These are phyloP conservation scores for Magnolia officinalis DNA, from an alignment of 164 flowering plant genomes.

Conservation along the genomic window DNA sequence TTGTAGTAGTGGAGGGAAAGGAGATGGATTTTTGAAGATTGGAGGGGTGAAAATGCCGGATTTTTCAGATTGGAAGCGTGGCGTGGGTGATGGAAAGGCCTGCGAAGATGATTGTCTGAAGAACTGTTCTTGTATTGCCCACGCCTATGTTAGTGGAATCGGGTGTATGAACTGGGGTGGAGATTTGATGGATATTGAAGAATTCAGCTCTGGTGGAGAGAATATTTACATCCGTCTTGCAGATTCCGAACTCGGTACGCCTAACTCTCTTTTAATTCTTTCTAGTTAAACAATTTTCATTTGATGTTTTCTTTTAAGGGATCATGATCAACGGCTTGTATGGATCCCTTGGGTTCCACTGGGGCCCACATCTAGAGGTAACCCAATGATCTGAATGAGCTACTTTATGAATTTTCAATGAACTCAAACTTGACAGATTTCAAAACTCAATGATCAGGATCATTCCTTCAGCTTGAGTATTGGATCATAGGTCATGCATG, in stretches of 20 bases:
- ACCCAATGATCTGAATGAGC: no score
- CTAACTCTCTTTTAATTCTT: no score
- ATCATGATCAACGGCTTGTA: no score
- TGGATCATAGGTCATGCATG: no score
- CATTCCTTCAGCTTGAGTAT: no score
- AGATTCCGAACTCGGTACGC: constrained; percentile 15
- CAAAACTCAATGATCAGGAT: no score
- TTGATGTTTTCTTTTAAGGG: no score
- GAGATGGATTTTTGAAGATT: constrained; percentile 12
- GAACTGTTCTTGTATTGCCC: constrained; percentile 30
- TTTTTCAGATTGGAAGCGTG: constrained; percentile 1
- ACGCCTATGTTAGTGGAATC: constrained; percentile 7
- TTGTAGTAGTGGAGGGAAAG: background rate
- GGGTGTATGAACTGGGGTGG: constrained; percentile 9
- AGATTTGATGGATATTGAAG: background rate
- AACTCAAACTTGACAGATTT: no score
- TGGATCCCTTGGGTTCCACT: no score
- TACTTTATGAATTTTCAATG: no score
- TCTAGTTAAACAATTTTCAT: no score
- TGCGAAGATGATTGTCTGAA: constrained; percentile 18
- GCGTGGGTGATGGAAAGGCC: background rate
- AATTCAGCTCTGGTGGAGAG: background rate
- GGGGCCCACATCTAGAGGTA: no score
- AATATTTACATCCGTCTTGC: constrained; percentile 17
- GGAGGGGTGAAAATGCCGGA: constrained; percentile 20